Evolutionary conservation across 805 yeast species (phyloP).

Genomic region (Tetrapisispora arboricola): DNA sequence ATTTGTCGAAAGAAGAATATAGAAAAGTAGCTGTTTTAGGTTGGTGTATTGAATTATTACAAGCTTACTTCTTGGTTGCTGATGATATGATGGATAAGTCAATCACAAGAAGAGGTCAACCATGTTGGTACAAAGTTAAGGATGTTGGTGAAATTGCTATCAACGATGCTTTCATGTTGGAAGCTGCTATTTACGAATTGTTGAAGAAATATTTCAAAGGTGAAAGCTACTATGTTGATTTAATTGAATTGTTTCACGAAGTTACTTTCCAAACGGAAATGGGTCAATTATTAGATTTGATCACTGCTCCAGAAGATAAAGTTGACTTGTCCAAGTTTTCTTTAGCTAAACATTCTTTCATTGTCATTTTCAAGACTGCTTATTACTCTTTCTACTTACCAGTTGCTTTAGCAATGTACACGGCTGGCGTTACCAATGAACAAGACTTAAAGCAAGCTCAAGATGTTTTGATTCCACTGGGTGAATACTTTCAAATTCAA

Average conservation of each 20-base stretch:
- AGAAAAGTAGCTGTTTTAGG: constrained; percentile 81
- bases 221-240: constrained; percentile 77
- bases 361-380: constrained; percentile 94
- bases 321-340: constrained; percentile 85
- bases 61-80: constrained; percentile 93
- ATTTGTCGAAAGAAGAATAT: constrained; percentile 59
- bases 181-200: constrained; percentile 82
- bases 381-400: constrained; percentile 96
- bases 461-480: constrained; percentile 84
- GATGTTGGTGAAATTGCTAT: constrained; percentile 89
- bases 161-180: constrained; percentile 94
- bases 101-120: constrained; percentile 95
- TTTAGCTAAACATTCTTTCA: constrained; percentile 82
- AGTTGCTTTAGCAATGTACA: constrained; percentile 91
- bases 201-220: constrained; percentile 79
- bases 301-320: constrained; percentile 93
- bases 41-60: constrained; percentile 90
- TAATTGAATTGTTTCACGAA: constrained; percentile 91
- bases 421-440: constrained; percentile 66
- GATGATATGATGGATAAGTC: constrained; percentile 98
- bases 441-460: constrained; percentile 78
- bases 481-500: constrained; percentile 97
- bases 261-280: constrained; percentile 95
- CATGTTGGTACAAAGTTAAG: constrained; percentile 86
- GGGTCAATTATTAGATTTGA: constrained; percentile 90